phyloP scores from a whole-genome alignment of 1,139 yeast species.

The Magnusiomyces paraingens region DNA sequence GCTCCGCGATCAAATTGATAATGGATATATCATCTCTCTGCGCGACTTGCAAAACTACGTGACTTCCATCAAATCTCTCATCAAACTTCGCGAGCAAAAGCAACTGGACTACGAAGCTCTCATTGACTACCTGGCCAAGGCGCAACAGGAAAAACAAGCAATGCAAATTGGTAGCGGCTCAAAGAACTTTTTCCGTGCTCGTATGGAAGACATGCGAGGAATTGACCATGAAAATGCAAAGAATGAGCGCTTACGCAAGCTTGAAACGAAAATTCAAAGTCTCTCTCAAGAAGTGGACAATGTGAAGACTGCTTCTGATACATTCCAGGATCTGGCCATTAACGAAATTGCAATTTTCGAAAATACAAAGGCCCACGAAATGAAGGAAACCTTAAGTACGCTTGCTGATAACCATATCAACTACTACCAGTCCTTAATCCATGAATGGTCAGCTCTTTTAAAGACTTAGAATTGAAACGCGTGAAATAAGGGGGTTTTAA shows the following conservation, averaged over 20 bases:
- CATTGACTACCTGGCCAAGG: slow-evolving; percentile 66
- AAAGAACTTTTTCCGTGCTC: slow-evolving; percentile 46
- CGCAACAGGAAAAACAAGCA: slow-evolving; percentile 58
- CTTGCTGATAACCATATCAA: slow-evolving; percentile 71
- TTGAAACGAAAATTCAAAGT: slow-evolving; percentile 51
- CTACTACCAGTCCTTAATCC: slow-evolving; percentile 45
- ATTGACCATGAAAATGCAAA: slow-evolving; percentile 52
- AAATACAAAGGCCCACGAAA: slow-evolving; percentile 66
- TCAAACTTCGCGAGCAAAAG: slow-evolving; percentile 84
- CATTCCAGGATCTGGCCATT: slow-evolving; percentile 56
- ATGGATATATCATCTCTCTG: slow-evolving; percentile 71
- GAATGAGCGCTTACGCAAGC: slow-evolving; percentile 44
- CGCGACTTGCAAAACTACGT: slow-evolving; percentile 87
- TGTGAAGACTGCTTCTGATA: slow-evolving; percentile 66
- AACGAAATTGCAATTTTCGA: slow-evolving; percentile 82
- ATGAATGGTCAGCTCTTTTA: slow-evolving; percentile 10
- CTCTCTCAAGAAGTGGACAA: slow-evolving; percentile 54
- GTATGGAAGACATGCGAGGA: slow-evolving; percentile 55
- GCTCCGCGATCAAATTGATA: slow-evolving; percentile 63
- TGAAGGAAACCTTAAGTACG: slow-evolving; percentile 60
- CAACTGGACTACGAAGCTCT: slow-evolving; percentile 86
- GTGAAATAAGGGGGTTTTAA: neutral
- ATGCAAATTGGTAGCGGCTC: slow-evolving; percentile 54
- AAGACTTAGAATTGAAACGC: neutral
- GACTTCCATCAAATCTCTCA: slow-evolving; percentile 61